Conservation (phyloP, 1,139 yeast genomes). For the Spencermartinsiella ligniputridi region DNA sequence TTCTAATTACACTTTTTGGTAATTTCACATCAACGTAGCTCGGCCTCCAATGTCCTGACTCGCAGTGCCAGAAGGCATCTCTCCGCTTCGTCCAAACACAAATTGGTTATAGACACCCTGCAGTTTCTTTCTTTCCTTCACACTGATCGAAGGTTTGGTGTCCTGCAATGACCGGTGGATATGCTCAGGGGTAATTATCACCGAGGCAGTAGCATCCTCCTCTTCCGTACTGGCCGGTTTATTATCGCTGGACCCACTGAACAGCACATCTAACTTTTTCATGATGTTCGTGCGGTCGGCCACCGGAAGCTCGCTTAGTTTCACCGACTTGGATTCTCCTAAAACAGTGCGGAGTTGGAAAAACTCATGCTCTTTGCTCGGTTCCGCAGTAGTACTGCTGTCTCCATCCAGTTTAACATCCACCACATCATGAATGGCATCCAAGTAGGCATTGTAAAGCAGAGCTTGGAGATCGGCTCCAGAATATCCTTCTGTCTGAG, state of each 20-base stretch:
- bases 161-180: constrained; percentile 62
- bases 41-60: constrained; percentile 85
- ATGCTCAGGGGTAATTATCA: constrained; percentile 49
- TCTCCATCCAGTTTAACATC: constrained; percentile 30
- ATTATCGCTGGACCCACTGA: constrained; percentile 5
- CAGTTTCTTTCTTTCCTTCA: constrained; percentile 62
- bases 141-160: constrained; percentile 84
- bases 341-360: constrained; percentile 31
- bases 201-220: constrained; percentile 14
- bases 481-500: constrained; percentile 67
- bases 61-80: constrained; percentile 82
- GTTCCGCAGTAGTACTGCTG: constrained; percentile 34
- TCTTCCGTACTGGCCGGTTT: neutral
- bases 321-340: neutral
- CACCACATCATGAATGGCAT: constrained; percentile 78
- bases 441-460: constrained; percentile 85
- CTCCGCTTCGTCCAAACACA: constrained; percentile 75
- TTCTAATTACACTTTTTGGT: no score
- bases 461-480: constrained; percentile 96
- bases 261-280: constrained; percentile 45
- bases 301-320: constrained; percentile 30
- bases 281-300: constrained; percentile 43
- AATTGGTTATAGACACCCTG: constrained; percentile 65
- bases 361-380: constrained; percentile 34
- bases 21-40: constrained; percentile 65